Evolutionary conservation across 2,329 filamentous ascomycete genomes (phyloP).

Genomic region (Diaporthe sp.): DNA sequence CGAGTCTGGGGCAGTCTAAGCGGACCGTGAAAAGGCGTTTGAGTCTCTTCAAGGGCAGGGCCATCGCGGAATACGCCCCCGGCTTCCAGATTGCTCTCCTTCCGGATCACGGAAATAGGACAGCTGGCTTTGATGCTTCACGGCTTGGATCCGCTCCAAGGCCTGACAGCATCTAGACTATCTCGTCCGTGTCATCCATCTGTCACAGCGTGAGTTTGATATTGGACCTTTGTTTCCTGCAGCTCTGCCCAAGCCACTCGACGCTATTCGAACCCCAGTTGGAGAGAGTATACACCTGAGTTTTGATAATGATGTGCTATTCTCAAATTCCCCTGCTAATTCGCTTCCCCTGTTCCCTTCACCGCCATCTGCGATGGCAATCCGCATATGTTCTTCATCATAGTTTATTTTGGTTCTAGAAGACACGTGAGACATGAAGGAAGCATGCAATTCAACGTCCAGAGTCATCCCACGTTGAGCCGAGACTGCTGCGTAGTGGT

Average conservation of each 20-base stretch:
- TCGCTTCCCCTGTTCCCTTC: background rate
- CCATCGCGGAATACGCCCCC: conserved; percentile 5
- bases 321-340: background rate
- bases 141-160: background rate
- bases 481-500: conserved; percentile 10
- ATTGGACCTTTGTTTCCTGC: background rate
- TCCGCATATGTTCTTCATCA: background rate
- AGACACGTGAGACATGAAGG: background rate
- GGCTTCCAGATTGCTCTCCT: background rate
- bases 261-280: background rate
- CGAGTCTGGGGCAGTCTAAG: background rate
- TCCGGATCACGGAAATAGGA: background rate
- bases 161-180: background rate
- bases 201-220: conserved; percentile 11
- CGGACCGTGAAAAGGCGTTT: background rate
- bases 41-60: conserved; percentile 4
- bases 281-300: background rate
- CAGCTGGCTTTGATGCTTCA: background rate
- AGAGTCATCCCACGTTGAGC: conserved; percentile 11
- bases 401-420: background rate
- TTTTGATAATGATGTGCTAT: no score
- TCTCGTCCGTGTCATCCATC: background rate
- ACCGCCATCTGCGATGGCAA: background rate
- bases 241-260: background rate
- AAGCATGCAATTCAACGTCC: background rate